These are phyloP conservation scores for Aeschynomene evenia DNA, from an alignment of 306 rosid species.

Conservation along the genomic window DNA sequence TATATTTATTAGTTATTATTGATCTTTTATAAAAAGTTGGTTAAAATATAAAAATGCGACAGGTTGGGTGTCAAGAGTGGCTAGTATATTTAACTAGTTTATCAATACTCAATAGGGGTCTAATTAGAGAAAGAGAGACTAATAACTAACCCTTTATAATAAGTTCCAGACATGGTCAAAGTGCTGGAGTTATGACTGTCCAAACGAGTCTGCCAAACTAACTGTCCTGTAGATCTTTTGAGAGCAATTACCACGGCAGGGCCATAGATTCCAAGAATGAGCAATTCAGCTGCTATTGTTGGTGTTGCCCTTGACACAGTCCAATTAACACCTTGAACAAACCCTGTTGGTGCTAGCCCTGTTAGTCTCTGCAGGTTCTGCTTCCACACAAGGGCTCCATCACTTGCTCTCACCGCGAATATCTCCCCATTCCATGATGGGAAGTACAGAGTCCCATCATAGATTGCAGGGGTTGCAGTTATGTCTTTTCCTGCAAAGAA, in stretches of 20 bases:
- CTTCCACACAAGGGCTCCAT: slow-evolving; percentile 34
- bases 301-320: slow-evolving; percentile 56
- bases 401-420: slow-evolving; percentile 40
- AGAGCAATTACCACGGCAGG: slow-evolving; percentile 58
- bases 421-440: slow-evolving; percentile 66
- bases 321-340: slow-evolving; percentile 34
- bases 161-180: slow-evolving; percentile 66
- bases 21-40: too few relatives aligned
- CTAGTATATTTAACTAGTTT: too few relatives aligned
- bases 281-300: slow-evolving; percentile 26
- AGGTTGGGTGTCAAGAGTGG: too few relatives aligned
- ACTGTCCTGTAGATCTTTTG: slow-evolving; percentile 41
- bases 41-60: too few relatives aligned
- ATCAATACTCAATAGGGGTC: too few relatives aligned
- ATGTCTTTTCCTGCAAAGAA: slow-evolving; percentile 57
- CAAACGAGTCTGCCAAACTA: slow-evolving; percentile 46
- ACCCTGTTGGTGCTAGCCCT: slow-evolving; percentile 40
- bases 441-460: slow-evolving; percentile 46
- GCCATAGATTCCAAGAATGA: slow-evolving; percentile 40
- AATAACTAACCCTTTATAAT: slow-evolving; percentile 48
- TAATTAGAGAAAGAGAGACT: too few relatives aligned
- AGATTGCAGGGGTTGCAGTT: slow-evolving; percentile 56
- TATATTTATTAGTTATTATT: too few relatives aligned
- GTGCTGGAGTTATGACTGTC: slow-evolving; percentile 31
- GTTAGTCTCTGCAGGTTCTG: slow-evolving; percentile 40